Evolutionary conservation across 2,329 filamentous ascomycete species (phyloP), one percentile per base, ranked within the genome.

Genomic region (Shiraia bambusicola): DNA sequence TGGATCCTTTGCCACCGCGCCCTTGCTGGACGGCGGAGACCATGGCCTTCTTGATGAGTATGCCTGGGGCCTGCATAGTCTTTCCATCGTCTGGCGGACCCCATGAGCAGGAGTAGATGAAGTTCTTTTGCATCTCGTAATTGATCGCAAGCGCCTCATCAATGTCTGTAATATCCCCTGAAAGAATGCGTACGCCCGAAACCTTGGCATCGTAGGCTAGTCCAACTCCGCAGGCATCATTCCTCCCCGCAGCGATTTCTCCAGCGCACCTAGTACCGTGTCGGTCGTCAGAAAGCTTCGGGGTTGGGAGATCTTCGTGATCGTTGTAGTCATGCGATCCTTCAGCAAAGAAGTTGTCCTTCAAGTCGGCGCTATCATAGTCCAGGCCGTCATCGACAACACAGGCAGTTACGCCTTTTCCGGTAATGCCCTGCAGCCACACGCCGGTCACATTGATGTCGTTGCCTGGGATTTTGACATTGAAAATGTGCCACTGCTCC

Each of bases 61-160:
- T 81, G 4, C 90, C 88, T 0, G 93, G 93, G 0, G 84, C 88
- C 56, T 97, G 92, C 93, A 98, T 98, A 16, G 89, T 90, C 47
- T 78, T 77, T 32, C 93, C 93, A 65, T 97, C 91, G 60, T 98
- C 93, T 0, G 90, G 88, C 7, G 93, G 93, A 1, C 93, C 93
- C 93, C 93, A 98, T 0, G 93, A 98, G 73, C 93, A 98, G 1
- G 93, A 98, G 72, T 96, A 98, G 45, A 98, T 97, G 46, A 96
- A 83, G 65, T 96, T 98, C 47, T 92, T 76, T 59, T 96, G 84
- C 60, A 83, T 93, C 49, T 86, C 87, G 72, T 92, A 97, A 69
- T 95, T 96, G 77, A 98, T 84, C 15, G 93, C 88, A 22, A 86
- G 76, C 16, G 93, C 91, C 70, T 98, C 93, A 61, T 98, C 93